A percentile compares a stretch with the other conserved stretches of the same genome.
These are phyloP conservation scores for Panus rudis DNA, from an alignment of 768 basidiomycete species.

Conservation along the genomic window DNA sequence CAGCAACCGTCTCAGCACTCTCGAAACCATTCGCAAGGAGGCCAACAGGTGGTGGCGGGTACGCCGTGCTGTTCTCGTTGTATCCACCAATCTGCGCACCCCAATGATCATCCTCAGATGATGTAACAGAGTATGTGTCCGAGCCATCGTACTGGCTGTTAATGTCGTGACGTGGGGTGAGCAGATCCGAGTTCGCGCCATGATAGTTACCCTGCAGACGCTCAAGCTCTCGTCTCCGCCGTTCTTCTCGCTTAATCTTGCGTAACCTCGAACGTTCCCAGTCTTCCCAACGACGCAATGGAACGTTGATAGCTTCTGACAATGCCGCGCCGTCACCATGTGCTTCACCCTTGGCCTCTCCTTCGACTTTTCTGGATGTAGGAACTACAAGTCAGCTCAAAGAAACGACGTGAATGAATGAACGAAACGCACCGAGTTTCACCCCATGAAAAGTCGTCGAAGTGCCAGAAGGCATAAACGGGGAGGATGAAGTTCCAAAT, in stretches of 20 bases:
- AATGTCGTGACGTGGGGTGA: constrained; percentile 48
- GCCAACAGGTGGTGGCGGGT: constrained; percentile 80
- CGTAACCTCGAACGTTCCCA: constrained; percentile 96
- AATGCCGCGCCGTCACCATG: constrained; percentile 63
- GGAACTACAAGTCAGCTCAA: constrained; percentile 5
- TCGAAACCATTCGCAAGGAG: constrained; percentile 37
- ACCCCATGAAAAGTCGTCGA: constrained; percentile 99
- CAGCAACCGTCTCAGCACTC: constrained; percentile 46
- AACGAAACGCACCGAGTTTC: constrained; percentile 74
- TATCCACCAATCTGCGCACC: constrained; percentile 92
- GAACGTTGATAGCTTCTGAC: constrained; percentile 56
- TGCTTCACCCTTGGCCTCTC: constrained; percentile 73
- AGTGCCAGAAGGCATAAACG: constrained; percentile 97
- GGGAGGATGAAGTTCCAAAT: constrained; percentile 96
- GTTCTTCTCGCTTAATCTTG: constrained; percentile 83
- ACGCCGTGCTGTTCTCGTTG: constrained; percentile 76
- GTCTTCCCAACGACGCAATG: constrained; percentile 97
- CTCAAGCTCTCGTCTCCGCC: constrained; percentile 75
- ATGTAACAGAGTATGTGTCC: constrained; percentile 73
- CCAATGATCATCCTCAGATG: constrained; percentile 95
- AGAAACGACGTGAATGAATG: neutral
- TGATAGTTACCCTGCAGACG: constrained; percentile 67
- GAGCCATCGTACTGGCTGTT: constrained; percentile 63
- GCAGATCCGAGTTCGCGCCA: constrained; percentile 52
- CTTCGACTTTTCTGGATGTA: constrained; percentile 78